Evolutionary conservation across 169 alveolate genomes (phyloP), one percentile per base, ranked within the genome.

Genomic region (Babesia bigemina): DNA sequence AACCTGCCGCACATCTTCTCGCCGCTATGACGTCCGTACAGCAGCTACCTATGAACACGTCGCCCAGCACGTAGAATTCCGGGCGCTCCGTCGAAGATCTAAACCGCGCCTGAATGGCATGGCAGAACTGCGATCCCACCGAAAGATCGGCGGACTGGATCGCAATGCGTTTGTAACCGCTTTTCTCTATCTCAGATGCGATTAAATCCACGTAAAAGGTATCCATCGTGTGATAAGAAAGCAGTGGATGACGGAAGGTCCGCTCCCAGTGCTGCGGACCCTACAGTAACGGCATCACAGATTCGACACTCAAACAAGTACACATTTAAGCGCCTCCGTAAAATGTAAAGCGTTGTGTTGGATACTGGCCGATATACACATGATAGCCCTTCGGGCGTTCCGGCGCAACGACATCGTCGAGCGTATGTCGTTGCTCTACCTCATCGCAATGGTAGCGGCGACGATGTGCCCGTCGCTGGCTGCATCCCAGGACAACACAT

Each of bases 21-120:
- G 90, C 56, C 2, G 90, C 86, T 4, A 83, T 73, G 42, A 73
- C 45, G 36, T 83, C 90, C 39, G 65, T 45, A 47, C 86, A 83
- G 50, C 86, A 83, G 56, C 76, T 69, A 39, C 89, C 89, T 0
- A 65, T 63, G 48, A 74, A 50, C 14, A 73, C 81, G 21, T 83
- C 90, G 7, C 86, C 90, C 14, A 83, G 71, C 13, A 83, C 70
- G 65, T 66, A 83, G 44, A 83, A 66, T 12, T 83, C 67, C 24
- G 26, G 16, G 6, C 17, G 16, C 2, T 2, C 57, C 11, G 26
- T 29, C 39, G 57, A 8, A 0, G 49, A 28, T 16, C 47, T 22
- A 22, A 73, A 83, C 2, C 29, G 48, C 22, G 58, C 71, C 12
- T 62, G 82, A 19, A 83, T 24, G 6, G 28, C 36, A 12, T 48